Evolutionary conservation across 495 filamentous ascomycete genomes (phyloP), one percentile per base, ranked within the genome.

Genomic region (Glutinoglossum americanum): DNA sequence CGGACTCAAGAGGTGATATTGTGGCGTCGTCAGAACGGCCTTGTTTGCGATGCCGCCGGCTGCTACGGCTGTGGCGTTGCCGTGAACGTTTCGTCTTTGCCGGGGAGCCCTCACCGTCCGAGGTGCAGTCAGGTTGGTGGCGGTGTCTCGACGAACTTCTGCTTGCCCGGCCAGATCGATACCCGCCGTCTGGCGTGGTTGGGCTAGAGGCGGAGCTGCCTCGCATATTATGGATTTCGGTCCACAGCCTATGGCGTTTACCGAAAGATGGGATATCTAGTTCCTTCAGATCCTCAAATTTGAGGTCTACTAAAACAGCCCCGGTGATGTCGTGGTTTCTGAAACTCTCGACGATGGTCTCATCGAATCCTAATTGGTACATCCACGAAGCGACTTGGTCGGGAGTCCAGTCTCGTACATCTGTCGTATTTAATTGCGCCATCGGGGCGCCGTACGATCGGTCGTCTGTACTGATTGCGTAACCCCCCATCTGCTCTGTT

Each of bases 241-340:
- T 79, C 89, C 93, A 94, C 0, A 98, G 64, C 60, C 76, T 78
- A 55, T 87, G 87, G 23, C 92, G 79, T 61, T 90, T 87, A 17
- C 92, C 92, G 69, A 96, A 96, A 0, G 92, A 96, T n/a, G 75
- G 70, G 59, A 98, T 93, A 23, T 84, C 84, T 5, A 96, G 80
- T 69, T 98, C 92, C 64, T 89, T 88, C n/a, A 98, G 73, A 64
- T 96, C 89, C 35, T 94, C 86, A 62, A 85, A 79, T 64, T 94
- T 84, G n/a, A 98, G 71, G 17, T 84, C 82, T 26, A 90, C 78
- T 0, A 98, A 73, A 54, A 96, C 81, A 2, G 80, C 70, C 0
- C 92, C 92, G 25, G 82, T 82, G 66, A 98, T 96, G 64, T 98
- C 92, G 68, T 98, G 90, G 61, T 77, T 73, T 57, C 85, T 74